Evolutionary conservation across 768 basidiomycete genomes (phyloP), one percentile per base, ranked within the genome.

Genomic region (Lentinula sp.): DNA sequence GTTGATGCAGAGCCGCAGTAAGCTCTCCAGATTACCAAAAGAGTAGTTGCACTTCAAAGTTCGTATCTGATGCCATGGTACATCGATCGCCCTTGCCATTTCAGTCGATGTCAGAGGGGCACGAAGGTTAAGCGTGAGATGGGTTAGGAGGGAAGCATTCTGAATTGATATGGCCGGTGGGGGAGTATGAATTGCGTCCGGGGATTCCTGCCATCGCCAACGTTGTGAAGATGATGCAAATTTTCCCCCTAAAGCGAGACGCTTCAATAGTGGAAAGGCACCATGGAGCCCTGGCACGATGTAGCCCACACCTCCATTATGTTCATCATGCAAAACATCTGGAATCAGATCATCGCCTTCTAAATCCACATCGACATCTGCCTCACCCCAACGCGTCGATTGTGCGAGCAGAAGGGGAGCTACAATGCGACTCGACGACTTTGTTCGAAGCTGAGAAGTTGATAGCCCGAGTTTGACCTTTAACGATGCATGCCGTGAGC

Each of bases 21-120:
- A 16, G 35, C 53, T 54, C 53, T 54, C 53, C 32, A 54, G 18
- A 54, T 54, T 54, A 5, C 35, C 53, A n/a, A 54, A 54, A 13
- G 53, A 54, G 37, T 54, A 54, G 13, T 54, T 54, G 35, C 53
- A 54, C 18, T 39, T 54, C 9, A 54, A 21, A 11, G 53, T 54
- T 39, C 53, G 53, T 18, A 54, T 54, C 35, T 54, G 53, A 13
- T 54, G 53, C 53, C 53, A 54, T 10, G 53, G 53, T 37, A 54
- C n/a, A 54, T 54, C 18, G 16, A 54, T 35, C 10, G 53, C 53
- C 34, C 37, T 34, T 3, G 37, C 53, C 53, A 54, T 54, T 9
- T 54, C 53, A 16, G 53, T 2, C 5, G 53, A 34, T 21, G 35
- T 35, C 10, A 54, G n/a, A 5, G 53, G 39, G 37, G 34, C 53